A percentile compares a stretch with the other conserved stretches of the same genome.
Conservation (phyloP, 2,329 filamentous ascomycete genomes). For the Ceratocystis albifundus region DNA sequence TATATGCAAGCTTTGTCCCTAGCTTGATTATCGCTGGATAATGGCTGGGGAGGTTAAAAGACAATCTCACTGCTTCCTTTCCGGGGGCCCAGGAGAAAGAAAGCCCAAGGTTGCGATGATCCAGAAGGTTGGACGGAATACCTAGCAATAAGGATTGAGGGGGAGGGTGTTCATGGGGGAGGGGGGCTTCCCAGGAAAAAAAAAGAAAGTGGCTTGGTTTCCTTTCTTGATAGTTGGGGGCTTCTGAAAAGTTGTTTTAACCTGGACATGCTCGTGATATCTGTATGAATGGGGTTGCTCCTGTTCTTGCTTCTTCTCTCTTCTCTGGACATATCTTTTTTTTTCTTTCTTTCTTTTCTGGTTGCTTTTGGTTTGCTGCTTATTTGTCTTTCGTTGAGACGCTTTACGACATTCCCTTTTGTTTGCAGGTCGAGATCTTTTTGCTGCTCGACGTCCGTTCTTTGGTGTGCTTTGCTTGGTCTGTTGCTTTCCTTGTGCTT, state of each 20-base stretch:
- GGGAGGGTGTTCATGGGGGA: neutral
- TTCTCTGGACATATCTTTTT: neutral
- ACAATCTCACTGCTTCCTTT: neutral
- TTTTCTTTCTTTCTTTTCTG: neutral
- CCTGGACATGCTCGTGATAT: neutral
- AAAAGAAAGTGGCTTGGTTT: constrained; percentile 9
- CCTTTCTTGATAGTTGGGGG: neutral
- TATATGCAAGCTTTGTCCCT: neutral
- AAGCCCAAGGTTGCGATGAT: neutral
- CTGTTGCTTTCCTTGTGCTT: constrained; percentile 1
- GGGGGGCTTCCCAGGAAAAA: neutral
- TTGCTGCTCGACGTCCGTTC: constrained; percentile 21
- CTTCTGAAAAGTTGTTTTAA: neutral
- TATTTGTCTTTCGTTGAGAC: neutral
- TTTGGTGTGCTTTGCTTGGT: constrained; percentile 15
- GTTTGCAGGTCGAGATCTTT: constrained; percentile 17
- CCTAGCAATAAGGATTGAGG: neutral
- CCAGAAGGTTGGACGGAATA: neutral
- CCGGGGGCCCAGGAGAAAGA: neutral
- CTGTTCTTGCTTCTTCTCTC: neutral
- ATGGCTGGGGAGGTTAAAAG: neutral
- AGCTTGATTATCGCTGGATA: neutral
- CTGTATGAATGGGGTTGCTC: neutral
- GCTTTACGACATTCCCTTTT: constrained; percentile 3
- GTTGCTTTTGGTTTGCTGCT: neutral